Conservation (phyloP, 768 basidiomycete species). For the Dentipellis sp. region DNA sequence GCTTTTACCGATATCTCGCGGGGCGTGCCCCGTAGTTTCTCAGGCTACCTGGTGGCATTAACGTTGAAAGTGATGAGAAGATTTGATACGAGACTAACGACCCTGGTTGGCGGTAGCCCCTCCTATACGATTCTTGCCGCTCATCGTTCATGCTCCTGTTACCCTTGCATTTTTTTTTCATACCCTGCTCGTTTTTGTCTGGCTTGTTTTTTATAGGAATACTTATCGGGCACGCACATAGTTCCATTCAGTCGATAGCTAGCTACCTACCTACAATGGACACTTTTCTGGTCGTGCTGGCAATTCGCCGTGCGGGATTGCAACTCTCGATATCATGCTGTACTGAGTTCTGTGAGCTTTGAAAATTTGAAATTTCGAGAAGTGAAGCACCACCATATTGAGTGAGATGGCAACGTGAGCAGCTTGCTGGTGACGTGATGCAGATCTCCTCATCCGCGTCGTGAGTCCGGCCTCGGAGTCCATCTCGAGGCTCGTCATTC, state of each 20-base stretch:
- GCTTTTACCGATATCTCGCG: conserved; percentile 1
- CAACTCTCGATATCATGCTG: not conserved
- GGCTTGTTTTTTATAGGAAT: not conserved
- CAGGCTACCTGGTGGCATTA: conserved; percentile 6
- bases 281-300: not conserved
- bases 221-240: not conserved
- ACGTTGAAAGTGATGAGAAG: conserved; percentile 13
- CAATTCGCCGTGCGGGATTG: conserved; percentile 1
- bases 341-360: not conserved
- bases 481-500: too few relatives aligned
- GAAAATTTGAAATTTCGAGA: not conserved
- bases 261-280: not conserved
- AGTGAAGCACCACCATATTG: too few relatives aligned
- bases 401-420: too few relatives aligned
- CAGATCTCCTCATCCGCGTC: too few relatives aligned
- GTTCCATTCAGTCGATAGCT: not conserved
- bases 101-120: conserved; percentile 33
- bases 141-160: conserved; percentile 15
- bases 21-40: conserved; percentile 11
- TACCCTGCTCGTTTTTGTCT: conserved; percentile 8
- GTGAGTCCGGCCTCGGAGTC: too few relatives aligned
- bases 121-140: conserved; percentile 16
- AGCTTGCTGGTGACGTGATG: too few relatives aligned
- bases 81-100: conserved; percentile 29
- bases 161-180: conserved; percentile 7